Evolutionary conservation across 2,329 filamentous ascomycete genomes (phyloP), one percentile per base, ranked within the genome.

Genomic region (Ceratocystiopsis brevicomis): DNA sequence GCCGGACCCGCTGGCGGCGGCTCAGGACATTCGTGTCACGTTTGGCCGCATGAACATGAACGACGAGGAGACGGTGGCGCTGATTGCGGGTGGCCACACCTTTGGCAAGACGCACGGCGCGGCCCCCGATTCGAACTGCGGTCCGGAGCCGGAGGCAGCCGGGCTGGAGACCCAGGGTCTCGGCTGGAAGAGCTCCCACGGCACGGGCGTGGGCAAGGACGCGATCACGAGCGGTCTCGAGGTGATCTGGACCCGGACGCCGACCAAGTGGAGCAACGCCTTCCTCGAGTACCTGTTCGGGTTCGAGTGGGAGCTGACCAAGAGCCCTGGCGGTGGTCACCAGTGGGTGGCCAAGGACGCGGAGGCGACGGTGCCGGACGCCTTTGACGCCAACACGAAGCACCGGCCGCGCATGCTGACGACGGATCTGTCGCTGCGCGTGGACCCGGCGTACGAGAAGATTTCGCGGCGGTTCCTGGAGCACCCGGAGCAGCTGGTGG

Each of bases 91-190:
- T 55, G 81, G 81, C 36, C 81, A 87, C 66, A 69, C 74, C 21
- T 83, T 87, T 52, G 81, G 81, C 53, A 87, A 87, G 71, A 83
- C 80, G 0, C 81, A 87, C 60, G 81, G 81, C 52, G 81, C 81
- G 32, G 80, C 62, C 45, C 63, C 73, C 15, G 61, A 68, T 16
- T 68, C 71, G 49, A 69, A 83, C 52, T 68, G 84, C 41, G 78
- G 77, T 44, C 60, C 65, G 16, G 81, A 82, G 58, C 81, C 81
- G 17, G 69, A 76, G 53, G 77, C 63, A 13, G 77, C 78, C 44
- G 57, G 59, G 37, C 60, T 87, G 32, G 72, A 78, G 53, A 57
- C 70, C 49, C 78, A 83, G 56, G 81, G 81, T 48, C 61, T 87
- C 12, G 81, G 81, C 51, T 87, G 81, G 81, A 57, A 59, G 50